Base-by-base conservation (phyloP, 176 grass and related monocot species). In the Coix lacrymajobi region DNA sequence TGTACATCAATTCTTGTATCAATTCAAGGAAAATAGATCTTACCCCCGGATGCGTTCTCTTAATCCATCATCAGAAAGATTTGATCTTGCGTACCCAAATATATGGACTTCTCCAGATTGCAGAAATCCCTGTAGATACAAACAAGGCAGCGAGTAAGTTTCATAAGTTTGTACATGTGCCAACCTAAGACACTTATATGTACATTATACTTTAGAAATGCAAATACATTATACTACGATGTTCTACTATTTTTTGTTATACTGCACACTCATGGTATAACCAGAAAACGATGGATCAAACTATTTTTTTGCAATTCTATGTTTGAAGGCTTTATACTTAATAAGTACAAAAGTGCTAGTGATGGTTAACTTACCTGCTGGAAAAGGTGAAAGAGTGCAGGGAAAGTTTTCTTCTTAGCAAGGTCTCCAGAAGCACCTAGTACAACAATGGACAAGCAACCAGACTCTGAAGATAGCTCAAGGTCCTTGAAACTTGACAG, bases 401-500 rank as follows among this genome's bases (percentile, higher is more conserved):
- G 96, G 79, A 99, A 99, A 74, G 96, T 99, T 83, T 99, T 99
- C 83, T 94, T 99, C 85, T 99, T 99, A 76, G 96, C 96, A 69
- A 98, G 91, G 75, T 99, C 96, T 45, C 96, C 96, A 52, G 96
- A 99, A 82, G 96, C 96, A 80, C 96, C 96, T 61, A 99, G 89
- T 26, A 99, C 96, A 57, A 99, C 82, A 87, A 99, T 92, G 51
- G 96, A 99, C 68, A 99, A 87, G 45, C 73, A 93, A 33, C 93
- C 91, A 33, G 70, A 54, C 49, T 99, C 92, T 49, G 67, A 77
- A 57, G 85, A 71, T 69, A 92, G 69, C 67, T 71, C 87, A 43
- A 78, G 67, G 45, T 89, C 85, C 76, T 88, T 95, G 20, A 85
- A 70, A 62, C 62, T 73, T 80, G 79, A 79, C 32, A 86, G 85